Percentiles rank a stretch among this genome's conserved stretches.
Conservation (phyloP, 2,329 filamentous ascomycete genomes). For the Ophiostoma novo-ulmi region DNA sequence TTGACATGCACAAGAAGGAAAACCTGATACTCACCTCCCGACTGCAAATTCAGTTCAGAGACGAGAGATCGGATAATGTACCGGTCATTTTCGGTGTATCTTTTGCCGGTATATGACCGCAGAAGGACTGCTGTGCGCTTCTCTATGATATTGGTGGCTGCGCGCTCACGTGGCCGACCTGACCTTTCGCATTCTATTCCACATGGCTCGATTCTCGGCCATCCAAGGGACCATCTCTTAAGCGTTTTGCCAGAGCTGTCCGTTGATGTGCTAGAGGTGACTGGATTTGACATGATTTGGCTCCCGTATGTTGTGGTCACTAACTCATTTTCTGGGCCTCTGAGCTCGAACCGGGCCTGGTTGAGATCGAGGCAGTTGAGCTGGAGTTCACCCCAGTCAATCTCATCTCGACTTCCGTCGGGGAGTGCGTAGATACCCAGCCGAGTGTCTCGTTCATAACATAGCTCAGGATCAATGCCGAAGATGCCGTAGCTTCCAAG, state of each 20-base stretch:
- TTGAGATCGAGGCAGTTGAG: slow-evolving; percentile 61
- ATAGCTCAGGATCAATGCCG: slow-evolving; percentile 57
- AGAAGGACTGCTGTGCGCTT: slow-evolving; percentile 68
- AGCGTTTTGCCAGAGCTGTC: not conserved
- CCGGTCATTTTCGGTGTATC: slow-evolving; percentile 73
- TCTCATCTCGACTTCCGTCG: slow-evolving; percentile 55
- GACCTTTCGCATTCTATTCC: not conserved
- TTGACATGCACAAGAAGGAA: slow-evolving; percentile 77
- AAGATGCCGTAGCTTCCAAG: slow-evolving; percentile 60
- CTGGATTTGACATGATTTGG: not conserved
- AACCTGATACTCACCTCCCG: slow-evolving; percentile 75
- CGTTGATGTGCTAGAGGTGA: not conserved
- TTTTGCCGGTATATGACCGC: slow-evolving; percentile 67
- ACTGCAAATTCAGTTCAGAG: slow-evolving; percentile 67
- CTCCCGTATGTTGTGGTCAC: slow-evolving; percentile 31
- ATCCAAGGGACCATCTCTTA: not conserved
- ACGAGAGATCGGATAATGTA: slow-evolving; percentile 74
- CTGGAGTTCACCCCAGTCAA: slow-evolving; percentile 69
- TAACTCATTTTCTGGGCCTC: slow-evolving; percentile 42
- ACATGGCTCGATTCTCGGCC: not conserved
- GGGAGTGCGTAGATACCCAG: slow-evolving; percentile 61
- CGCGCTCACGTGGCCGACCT: not conserved
- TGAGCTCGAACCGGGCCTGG: slow-evolving; percentile 54
- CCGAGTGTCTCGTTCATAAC: slow-evolving; percentile 64
- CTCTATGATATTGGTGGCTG: slow-evolving; percentile 33